phyloP scores from a whole-genome alignment of 192 early-diverging fungal genomes.

The Coemansia sp. region DNA sequence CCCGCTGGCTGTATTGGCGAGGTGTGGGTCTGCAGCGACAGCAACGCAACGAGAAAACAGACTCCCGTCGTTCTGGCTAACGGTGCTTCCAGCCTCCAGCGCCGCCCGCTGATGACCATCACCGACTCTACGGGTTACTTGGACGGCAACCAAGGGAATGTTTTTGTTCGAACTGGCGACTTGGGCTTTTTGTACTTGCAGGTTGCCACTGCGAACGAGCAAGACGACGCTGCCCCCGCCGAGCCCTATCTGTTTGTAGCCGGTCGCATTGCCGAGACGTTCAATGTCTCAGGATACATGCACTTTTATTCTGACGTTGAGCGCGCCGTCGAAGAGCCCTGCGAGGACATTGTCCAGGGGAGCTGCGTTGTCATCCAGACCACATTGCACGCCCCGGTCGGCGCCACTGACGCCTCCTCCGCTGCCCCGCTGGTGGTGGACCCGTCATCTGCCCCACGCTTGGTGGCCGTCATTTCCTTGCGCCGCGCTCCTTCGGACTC shows the following conservation, averaged over 20 bases:
- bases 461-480: constrained; percentile 40
- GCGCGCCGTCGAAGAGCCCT: constrained; percentile 65
- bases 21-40: constrained; percentile 75
- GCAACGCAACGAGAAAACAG: constrained; percentile 42
- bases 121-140: constrained; percentile 44
- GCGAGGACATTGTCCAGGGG: constrained; percentile 45
- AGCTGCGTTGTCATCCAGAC: constrained; percentile 47
- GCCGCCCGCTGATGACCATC: constrained; percentile 14
- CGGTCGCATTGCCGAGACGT: constrained; percentile 69
- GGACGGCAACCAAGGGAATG: constrained; percentile 58
- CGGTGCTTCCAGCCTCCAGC: background rate
- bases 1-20: constrained; percentile 74
- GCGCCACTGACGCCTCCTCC: constrained; percentile 8
- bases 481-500: constrained; percentile 28
- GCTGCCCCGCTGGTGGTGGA: background rate
- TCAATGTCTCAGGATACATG: constrained; percentile 68
- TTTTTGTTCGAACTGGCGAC: constrained; percentile 80
- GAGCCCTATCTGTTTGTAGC: constrained; percentile 78
- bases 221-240: constrained; percentile 55
- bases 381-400: constrained; percentile 14
- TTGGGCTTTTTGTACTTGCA: constrained; percentile 81
- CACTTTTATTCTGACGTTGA: constrained; percentile 79
- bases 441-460: constrained; percentile 10
- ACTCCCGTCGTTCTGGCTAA: constrained; percentile 1
- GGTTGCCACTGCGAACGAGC: constrained; percentile 48